Evolutionary conservation across 2,329 filamentous ascomycete genomes (phyloP).

Genomic region (Colletotrichum sp.): DNA sequence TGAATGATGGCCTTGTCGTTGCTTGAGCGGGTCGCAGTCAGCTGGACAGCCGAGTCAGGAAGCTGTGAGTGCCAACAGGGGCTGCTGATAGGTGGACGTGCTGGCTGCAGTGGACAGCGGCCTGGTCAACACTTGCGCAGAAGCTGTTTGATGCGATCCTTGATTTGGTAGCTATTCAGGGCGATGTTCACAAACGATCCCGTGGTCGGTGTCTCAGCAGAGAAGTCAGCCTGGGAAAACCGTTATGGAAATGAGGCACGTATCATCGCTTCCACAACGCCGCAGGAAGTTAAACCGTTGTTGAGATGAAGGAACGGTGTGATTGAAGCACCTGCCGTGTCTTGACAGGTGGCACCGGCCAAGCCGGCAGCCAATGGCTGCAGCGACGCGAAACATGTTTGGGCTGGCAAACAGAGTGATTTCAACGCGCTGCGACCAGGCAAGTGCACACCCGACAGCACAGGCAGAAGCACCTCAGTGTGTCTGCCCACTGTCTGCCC

Average conservation of each 20-base stretch:
- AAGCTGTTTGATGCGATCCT: background rate
- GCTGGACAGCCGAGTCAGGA: slow-evolving; percentile 17
- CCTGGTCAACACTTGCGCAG: background rate
- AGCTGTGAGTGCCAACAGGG: slow-evolving; percentile 1
- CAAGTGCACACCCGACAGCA: background rate
- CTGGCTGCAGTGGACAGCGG: background rate
- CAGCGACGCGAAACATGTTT: slow-evolving; percentile 9
- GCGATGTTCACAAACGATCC: background rate
- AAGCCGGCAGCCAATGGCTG: background rate
- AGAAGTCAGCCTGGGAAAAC: background rate
- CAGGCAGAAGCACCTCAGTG: background rate
- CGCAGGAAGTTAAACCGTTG: background rate
- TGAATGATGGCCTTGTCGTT: background rate
- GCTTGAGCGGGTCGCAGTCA: slow-evolving; percentile 6
- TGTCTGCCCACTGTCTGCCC: background rate
- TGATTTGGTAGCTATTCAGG: background rate
- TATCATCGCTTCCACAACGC: background rate
- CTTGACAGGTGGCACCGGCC: background rate
- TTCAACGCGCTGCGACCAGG: background rate
- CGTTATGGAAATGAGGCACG: background rate
- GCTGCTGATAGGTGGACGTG: slow-evolving; percentile 4
- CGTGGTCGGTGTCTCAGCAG: slow-evolving; percentile 8
- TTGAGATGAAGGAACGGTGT: background rate
- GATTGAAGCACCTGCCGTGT: background rate
- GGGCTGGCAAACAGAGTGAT: background rate